phyloP scores from a whole-genome alignment of 2,329 filamentous ascomycete species.

The Fusarium nurragi region DNA sequence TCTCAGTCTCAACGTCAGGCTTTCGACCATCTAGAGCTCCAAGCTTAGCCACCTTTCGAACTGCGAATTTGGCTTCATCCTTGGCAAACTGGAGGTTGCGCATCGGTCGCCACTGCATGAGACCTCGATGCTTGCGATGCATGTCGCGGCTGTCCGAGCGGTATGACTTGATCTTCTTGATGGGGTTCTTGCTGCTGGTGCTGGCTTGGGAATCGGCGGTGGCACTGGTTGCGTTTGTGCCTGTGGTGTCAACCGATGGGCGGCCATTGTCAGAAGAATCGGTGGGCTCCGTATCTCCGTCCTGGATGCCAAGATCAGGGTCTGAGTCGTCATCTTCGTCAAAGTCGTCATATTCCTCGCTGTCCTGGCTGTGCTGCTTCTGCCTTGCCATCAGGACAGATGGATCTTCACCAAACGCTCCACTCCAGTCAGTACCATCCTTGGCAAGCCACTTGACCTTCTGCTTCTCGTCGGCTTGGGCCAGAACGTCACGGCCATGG shows the following conservation, averaged over 20 bases:
- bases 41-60: conserved; percentile 79
- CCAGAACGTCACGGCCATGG: conserved; percentile 82
- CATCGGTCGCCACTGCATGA: conserved; percentile 96
- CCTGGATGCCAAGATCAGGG: conserved; percentile 68
- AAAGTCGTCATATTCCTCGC: conserved; percentile 55
- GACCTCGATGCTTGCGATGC: conserved; percentile 84
- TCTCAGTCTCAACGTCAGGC: conserved; percentile 87
- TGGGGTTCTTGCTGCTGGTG: conserved; percentile 60
- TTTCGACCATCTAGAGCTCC: conserved; percentile 82
- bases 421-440: conserved; percentile 86
- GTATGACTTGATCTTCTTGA: conserved; percentile 69
- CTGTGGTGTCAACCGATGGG: conserved; percentile 53
- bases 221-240: conserved; percentile 45
- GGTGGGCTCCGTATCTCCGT: conserved; percentile 55
- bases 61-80: conserved; percentile 82
- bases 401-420: conserved; percentile 84
- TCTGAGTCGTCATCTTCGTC: conserved; percentile 51
- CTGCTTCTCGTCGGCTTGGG: conserved; percentile 75
- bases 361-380: conserved; percentile 44
- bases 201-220: conserved; percentile 48
- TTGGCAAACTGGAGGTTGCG: conserved; percentile 88
- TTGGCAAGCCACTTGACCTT: conserved; percentile 81
- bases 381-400: conserved; percentile 55
- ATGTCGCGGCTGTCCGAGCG: conserved; percentile 76
- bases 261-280: conserved; percentile 44